Percentiles rank a stretch among this genome's conserved stretches.
Evolutionary conservation across 345 rosid species (phyloP).

Genomic region (Arabis alpina): DNA sequence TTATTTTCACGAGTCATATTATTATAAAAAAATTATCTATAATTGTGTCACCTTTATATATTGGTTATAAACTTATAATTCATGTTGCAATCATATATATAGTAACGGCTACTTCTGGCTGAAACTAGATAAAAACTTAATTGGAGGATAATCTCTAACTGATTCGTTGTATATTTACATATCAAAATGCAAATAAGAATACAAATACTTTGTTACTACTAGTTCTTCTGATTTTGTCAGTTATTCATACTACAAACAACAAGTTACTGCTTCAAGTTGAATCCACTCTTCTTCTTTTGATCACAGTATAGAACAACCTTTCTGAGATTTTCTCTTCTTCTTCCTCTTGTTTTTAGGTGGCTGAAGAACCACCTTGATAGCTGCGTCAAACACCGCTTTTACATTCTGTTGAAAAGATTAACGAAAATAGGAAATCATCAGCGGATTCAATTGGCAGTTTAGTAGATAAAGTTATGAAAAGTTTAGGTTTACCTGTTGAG

Average conservation of each 20-base stretch:
- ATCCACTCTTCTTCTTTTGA: background rate
- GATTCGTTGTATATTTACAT: conserved; percentile 24
- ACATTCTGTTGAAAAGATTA: conserved; percentile 59
- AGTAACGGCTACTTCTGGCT: no score
- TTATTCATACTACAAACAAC: conserved; percentile 42
- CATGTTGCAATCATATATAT: no score
- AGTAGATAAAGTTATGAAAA: background rate
- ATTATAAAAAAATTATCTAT: background rate
- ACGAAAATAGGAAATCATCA: conserved; percentile 1
- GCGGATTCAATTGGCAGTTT: background rate
- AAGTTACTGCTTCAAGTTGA: conserved; percentile 16
- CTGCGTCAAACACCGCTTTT: conserved; percentile 87
- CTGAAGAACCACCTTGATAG: conserved; percentile 89
- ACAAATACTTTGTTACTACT: conserved; percentile 16
- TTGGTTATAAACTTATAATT: no score
- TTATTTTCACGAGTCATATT: background rate
- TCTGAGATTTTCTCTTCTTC: conserved; percentile 72
- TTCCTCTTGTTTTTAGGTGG: conserved; percentile 84
- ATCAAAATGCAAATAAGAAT: conserved; percentile 34
- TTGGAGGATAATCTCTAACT: background rate
- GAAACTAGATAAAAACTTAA: background rate
- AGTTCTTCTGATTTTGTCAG: conserved; percentile 22
- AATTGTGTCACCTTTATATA: background rate
- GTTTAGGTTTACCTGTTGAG: conserved; percentile 65
- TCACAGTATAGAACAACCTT: conserved; percentile 79